phyloP scores from a whole-genome alignment of 495 filamentous ascomycete genomes.

The Xeromyces bisporus region DNA sequence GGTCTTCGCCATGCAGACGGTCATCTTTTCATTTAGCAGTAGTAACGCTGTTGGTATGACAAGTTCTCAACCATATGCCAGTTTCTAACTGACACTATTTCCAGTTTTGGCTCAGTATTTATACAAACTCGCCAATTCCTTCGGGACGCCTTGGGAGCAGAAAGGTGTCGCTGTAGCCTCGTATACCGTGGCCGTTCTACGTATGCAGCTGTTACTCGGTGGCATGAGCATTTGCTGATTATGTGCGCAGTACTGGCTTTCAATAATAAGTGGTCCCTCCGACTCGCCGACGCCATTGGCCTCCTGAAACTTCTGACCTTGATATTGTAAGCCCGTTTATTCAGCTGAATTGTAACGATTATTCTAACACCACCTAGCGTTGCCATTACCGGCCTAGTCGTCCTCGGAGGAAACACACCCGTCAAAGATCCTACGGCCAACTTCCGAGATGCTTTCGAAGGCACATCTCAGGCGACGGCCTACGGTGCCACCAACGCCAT shows the following conservation, averaged over 20 bases:
- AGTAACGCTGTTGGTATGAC: conserved; percentile 39
- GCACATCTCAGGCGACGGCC: conserved; percentile 28
- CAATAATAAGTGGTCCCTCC: conserved; percentile 36
- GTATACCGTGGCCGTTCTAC: conserved; percentile 37
- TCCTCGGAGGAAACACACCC: conserved; percentile 40
- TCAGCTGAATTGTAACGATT: not conserved
- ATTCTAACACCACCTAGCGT: conserved; percentile 16
- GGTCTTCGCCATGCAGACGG: conserved; percentile 40
- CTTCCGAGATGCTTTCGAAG: conserved; percentile 40
- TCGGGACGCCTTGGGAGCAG: conserved; percentile 36
- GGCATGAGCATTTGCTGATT: too few relatives aligned
- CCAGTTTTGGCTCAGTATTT: conserved; percentile 37
- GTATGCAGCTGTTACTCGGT: conserved; percentile 7
- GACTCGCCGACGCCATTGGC: conserved; percentile 38
- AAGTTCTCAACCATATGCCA: too few relatives aligned
- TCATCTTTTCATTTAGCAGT: conserved; percentile 43
- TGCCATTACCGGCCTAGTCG: conserved; percentile 40
- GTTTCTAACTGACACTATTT: conserved; percentile 2
- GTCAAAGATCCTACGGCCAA: conserved; percentile 39
- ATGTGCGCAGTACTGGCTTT: conserved; percentile 29
- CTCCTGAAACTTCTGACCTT: conserved; percentile 38
- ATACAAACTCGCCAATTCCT: conserved; percentile 29
- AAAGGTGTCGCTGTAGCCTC: conserved; percentile 46
- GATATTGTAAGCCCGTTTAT: conserved; percentile 24
- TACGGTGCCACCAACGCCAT: conserved; percentile 42